phyloP scores from a whole-genome alignment of 192 early-diverging fungal species.

The Coemansia sp. region DNA sequence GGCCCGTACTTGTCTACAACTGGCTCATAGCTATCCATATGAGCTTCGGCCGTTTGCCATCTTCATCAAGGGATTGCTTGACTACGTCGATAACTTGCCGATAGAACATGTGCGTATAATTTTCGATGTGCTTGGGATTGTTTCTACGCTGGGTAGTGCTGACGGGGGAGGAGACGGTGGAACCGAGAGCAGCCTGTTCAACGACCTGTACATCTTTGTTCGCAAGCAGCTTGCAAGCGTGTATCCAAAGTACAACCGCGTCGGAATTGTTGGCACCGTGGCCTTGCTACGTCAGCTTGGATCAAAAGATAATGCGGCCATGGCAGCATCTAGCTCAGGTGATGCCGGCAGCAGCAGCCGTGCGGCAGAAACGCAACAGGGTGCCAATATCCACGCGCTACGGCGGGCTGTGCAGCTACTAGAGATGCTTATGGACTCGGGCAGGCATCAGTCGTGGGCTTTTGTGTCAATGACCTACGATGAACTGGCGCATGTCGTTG shows the following conservation, averaged over 20 bases:
- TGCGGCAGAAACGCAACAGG: conserved; percentile 30
- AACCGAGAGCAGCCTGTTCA: conserved; percentile 56
- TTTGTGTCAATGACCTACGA: conserved; percentile 71
- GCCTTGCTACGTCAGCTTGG: conserved; percentile 66
- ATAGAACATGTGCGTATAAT: conserved; percentile 65
- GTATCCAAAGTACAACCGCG: conserved; percentile 61
- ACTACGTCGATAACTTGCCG: conserved; percentile 69
- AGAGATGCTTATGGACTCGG: conserved; percentile 57
- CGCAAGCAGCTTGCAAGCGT: conserved; percentile 78
- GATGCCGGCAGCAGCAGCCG: conserved; percentile 1
- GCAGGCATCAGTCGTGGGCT: conserved; percentile 55
- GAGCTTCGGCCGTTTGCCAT: conserved; percentile 61
- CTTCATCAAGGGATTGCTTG: conserved; percentile 71
- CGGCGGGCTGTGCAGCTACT: conserved; percentile 60
- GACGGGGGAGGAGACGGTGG: conserved; percentile 21
- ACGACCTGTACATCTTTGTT: conserved; percentile 71
- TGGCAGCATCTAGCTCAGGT: background rate
- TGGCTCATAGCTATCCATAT: conserved; percentile 54
- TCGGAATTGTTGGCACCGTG: conserved; percentile 71
- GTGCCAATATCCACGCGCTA: conserved; percentile 42
- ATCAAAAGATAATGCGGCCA: conserved; percentile 12
- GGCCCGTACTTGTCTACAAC: conserved; percentile 55
- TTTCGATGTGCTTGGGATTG: conserved; percentile 65
- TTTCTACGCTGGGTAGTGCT: conserved; percentile 43
- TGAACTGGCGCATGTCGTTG: conserved; percentile 68